phyloP scores from a whole-genome alignment of 352 stramenopile genomes.

The Globisporangium mamillatum region DNA sequence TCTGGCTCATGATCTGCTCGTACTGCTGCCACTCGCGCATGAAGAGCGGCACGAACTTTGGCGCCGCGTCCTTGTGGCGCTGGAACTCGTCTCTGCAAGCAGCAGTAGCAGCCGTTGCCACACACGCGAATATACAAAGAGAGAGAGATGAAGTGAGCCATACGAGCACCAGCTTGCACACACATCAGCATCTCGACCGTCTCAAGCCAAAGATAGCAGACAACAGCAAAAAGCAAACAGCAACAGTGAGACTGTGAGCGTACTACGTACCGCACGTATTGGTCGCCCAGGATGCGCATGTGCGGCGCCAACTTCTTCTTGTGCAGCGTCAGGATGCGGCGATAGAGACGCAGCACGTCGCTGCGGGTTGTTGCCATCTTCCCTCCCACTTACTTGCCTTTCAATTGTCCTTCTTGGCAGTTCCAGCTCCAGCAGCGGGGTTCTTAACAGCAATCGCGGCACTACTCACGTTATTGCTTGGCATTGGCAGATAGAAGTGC shows the following conservation, averaged over 20 bases:
- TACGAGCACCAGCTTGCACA: background rate
- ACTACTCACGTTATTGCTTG: too few species aligned
- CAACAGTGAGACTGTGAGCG: background rate
- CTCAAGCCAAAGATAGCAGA: background rate
- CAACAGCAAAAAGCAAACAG: background rate
- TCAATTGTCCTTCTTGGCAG: too few species aligned
- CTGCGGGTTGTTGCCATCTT: conserved; percentile 26
- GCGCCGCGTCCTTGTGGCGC: conserved; percentile 70
- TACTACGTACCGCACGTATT: conserved; percentile 63
- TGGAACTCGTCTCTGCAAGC: conserved; percentile 72
- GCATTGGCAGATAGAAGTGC: too few species aligned
- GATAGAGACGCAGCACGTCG: conserved; percentile 70
- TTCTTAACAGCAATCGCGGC: too few species aligned
- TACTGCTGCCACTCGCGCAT: conserved; percentile 81
- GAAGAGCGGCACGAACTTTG: conserved; percentile 78
- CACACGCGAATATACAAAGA: background rate
- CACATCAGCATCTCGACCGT: background rate
- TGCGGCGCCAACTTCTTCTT: conserved; percentile 66
- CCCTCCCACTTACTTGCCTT: background rate
- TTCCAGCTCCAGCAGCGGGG: too few species aligned
- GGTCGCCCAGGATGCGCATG: conserved; percentile 81
- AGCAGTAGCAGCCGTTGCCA: background rate
- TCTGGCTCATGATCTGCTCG: conserved; percentile 41
- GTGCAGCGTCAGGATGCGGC: conserved; percentile 77
- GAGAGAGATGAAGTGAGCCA: background rate